Percentiles rank a stretch among this genome's conserved stretches.
Conservation (phyloP, 768 basidiomycete genomes). For the Boletus tylopilopsis region DNA sequence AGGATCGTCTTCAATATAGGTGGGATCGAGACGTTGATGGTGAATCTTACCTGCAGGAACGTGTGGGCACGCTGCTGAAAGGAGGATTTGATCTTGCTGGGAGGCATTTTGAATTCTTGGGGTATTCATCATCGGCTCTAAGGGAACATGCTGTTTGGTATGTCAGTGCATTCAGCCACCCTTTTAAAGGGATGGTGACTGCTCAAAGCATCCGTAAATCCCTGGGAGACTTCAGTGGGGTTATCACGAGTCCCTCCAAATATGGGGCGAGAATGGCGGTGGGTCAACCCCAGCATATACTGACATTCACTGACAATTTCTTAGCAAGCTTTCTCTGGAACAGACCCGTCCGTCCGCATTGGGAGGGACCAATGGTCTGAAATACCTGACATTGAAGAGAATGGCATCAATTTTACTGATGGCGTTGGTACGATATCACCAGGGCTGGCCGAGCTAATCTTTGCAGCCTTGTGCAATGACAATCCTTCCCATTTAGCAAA, state of each 20-base stretch:
- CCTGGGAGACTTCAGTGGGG: slow-evolving; percentile 65
- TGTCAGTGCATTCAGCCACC: slow-evolving; percentile 56
- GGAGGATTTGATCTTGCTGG: slow-evolving; percentile 69
- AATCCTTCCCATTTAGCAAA: slow-evolving; percentile 33
- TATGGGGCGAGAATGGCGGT: slow-evolving; percentile 74
- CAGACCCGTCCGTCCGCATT: slow-evolving; percentile 67
- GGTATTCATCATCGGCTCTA: slow-evolving; percentile 75
- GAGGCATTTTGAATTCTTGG: slow-evolving; percentile 72
- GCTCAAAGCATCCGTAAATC: slow-evolving; percentile 56
- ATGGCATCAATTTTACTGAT: slow-evolving; percentile 59
- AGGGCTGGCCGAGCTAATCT: slow-evolving; percentile 55
- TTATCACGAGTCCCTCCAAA: slow-evolving; percentile 64
- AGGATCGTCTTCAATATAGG: slow-evolving; percentile 69
- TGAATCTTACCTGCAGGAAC: slow-evolving; percentile 47
- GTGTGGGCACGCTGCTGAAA: slow-evolving; percentile 58
- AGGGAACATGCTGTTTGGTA: slow-evolving; percentile 85
- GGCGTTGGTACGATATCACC: slow-evolving; percentile 78
- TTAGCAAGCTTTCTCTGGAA: slow-evolving; percentile 76
- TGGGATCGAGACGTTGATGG: slow-evolving; percentile 70
- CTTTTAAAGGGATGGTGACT: slow-evolving; percentile 42
- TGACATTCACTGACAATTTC: slow-evolving; percentile 5
- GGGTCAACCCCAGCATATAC: neutral
- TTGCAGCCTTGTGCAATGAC: slow-evolving; percentile 48
- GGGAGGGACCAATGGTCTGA: slow-evolving; percentile 55
- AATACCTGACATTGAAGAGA: slow-evolving; percentile 51